These are phyloP conservation scores for Sporisorium sorghi DNA, from an alignment of 1,284 basidiomycete genomes.

Conservation along the genomic window DNA sequence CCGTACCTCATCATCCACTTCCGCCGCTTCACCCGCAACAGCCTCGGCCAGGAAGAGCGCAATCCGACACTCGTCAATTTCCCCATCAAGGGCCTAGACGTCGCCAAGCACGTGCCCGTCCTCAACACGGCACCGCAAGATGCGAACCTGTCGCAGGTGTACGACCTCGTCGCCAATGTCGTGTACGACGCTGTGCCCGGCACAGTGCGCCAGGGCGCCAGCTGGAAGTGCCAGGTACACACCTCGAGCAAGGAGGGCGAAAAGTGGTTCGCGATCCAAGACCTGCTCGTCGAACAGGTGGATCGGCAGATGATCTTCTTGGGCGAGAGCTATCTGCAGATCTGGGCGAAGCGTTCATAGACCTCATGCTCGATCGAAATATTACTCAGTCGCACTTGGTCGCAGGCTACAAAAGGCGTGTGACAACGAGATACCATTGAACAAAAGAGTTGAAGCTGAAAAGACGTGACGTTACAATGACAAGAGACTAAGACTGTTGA, in stretches of 20 bases:
- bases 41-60: constrained; percentile 92
- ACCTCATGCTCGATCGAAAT: not conserved
- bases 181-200: constrained; percentile 94
- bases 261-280: constrained; percentile 97
- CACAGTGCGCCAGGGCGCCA: constrained; percentile 85
- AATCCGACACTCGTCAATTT: constrained; percentile 99
- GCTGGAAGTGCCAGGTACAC: constrained; percentile 93
- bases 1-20: constrained; percentile 93
- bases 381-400: not conserved
- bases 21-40: constrained; percentile 98
- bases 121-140: constrained; percentile 69
- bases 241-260: constrained; percentile 72
- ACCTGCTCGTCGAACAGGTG: constrained; percentile 94
- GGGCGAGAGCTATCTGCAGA: constrained; percentile 88
- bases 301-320: constrained; percentile 97
- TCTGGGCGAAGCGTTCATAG: constrained; percentile 36
- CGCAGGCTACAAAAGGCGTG: not conserved
- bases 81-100: constrained; percentile 82
- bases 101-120: constrained; percentile 25
- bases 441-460: constrained; percentile 10
- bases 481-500: constrained; percentile 40
- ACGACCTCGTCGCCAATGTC: constrained; percentile 95
- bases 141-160: constrained; percentile 75
- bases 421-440: not conserved
- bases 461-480: constrained; percentile 18